A percentile compares a stretch with the other conserved stretches of the same genome.
phyloP scores from a whole-genome alignment of 805 yeast species.

The Teunomyces panamensis region DNA sequence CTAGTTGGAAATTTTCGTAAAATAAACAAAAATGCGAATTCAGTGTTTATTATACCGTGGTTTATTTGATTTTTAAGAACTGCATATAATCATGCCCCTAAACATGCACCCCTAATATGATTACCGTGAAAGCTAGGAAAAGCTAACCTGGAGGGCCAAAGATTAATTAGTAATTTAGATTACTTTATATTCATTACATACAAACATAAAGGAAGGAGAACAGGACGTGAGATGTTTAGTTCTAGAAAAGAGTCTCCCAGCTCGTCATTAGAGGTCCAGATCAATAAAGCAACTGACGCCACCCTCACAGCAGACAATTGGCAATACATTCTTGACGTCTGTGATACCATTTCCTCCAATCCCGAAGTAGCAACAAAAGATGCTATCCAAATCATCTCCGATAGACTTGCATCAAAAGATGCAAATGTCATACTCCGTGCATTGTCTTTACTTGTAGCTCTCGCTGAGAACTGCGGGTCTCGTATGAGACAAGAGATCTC shows the following conservation, averaged over 20 bases:
- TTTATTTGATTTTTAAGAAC: background rate
- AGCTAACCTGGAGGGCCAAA: background rate
- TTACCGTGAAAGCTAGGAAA: background rate
- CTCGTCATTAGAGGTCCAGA: constrained; percentile 4
- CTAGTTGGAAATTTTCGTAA: background rate
- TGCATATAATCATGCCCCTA: background rate
- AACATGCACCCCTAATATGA: background rate
- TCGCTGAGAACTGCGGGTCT: constrained; percentile 46
- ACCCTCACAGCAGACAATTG: constrained; percentile 42
- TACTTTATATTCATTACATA: background rate
- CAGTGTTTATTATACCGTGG: background rate
- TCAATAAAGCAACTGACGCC: constrained; percentile 39
- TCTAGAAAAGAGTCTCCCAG: background rate
- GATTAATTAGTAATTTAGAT: background rate
- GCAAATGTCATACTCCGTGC: constrained; percentile 41
- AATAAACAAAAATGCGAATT: background rate
- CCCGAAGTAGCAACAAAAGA: constrained; percentile 37
- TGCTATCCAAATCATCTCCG: constrained; percentile 25
- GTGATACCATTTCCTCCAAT: constrained; percentile 34
- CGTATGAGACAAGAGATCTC: constrained; percentile 45
- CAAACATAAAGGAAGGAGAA: background rate
- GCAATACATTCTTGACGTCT: constrained; percentile 43
- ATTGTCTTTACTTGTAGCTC: constrained; percentile 34
- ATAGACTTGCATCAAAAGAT: constrained; percentile 29
- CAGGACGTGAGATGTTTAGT: background rate